These are phyloP conservation scores for Cyberlindnera amylophila DNA, from an alignment of 805 yeast genomes.

Conservation along the genomic window DNA sequence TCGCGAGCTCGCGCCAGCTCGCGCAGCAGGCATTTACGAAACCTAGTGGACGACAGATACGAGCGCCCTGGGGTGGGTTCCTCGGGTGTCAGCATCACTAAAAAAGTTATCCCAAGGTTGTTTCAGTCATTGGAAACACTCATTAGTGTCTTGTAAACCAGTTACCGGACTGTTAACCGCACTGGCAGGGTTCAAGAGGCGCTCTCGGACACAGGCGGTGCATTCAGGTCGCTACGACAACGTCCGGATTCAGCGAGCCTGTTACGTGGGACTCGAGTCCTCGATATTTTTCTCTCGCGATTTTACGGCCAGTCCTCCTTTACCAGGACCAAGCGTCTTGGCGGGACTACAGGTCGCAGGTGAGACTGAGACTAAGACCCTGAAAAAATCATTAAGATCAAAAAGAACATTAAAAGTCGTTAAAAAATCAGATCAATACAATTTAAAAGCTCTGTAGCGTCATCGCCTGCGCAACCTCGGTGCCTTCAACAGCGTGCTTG, in stretches of 20 bases:
- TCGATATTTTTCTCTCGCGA: slow-evolving; percentile 1
- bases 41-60: slow-evolving; percentile 1
- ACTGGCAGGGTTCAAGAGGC: too few relatives aligned
- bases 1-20: slow-evolving; percentile 1
- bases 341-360: background rate
- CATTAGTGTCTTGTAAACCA: too few relatives aligned
- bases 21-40: slow-evolving; percentile 12
- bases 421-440: too few relatives aligned
- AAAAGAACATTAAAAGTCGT: background rate
- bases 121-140: too few relatives aligned
- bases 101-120: too few relatives aligned
- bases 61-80: slow-evolving; percentile 1
- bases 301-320: background rate
- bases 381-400: too few relatives aligned
- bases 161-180: too few relatives aligned
- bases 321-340: background rate
- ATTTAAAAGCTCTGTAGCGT: slow-evolving; percentile 36
- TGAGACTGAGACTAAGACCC: too few relatives aligned
- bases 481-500: slow-evolving; percentile 53
- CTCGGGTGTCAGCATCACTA: too few relatives aligned
- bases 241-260: background rate
- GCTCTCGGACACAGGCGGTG: too few relatives aligned
- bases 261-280: background rate
- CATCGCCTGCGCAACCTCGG: slow-evolving; percentile 55
- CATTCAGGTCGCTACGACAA: too few relatives aligned